phyloP scores from a whole-genome alignment of 2,329 filamentous ascomycete species.

The Sporothrix humicola region DNA sequence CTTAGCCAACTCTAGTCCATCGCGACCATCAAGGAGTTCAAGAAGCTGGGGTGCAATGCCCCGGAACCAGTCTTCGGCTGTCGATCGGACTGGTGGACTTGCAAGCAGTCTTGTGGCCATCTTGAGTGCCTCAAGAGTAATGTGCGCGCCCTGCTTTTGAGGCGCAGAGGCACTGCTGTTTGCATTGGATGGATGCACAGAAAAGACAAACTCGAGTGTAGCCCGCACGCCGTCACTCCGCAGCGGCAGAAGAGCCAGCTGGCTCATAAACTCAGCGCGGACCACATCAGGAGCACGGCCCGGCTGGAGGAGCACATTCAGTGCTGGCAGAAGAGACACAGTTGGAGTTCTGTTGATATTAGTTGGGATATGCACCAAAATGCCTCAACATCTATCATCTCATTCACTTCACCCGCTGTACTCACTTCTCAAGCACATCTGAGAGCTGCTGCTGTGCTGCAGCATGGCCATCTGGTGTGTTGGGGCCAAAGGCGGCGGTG shows the following conservation, averaged over 20 bases:
- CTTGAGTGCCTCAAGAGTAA: conserved; percentile 71
- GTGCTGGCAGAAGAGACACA: conserved; percentile 59
- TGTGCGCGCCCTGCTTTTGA: conserved; percentile 64
- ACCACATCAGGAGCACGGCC: conserved; percentile 64
- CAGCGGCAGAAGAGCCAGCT: conserved; percentile 66
- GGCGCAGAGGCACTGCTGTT: conserved; percentile 44
- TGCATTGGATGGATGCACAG: conserved; percentile 65
- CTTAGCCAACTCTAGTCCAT: conserved; percentile 62
- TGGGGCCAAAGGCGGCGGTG: conserved; percentile 57
- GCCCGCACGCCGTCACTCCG: conserved; percentile 67
- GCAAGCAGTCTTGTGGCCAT: conserved; percentile 68
- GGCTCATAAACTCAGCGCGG: conserved; percentile 60
- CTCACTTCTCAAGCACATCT: conserved; percentile 57
- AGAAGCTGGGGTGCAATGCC: conserved; percentile 67
- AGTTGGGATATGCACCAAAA: not conserved
- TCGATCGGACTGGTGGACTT: conserved; percentile 60
- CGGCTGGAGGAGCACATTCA: conserved; percentile 69
- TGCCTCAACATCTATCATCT: too few relatives aligned
- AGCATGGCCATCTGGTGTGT: conserved; percentile 39
- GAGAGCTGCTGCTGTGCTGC: conserved; percentile 50
- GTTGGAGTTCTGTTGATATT: conserved; percentile 44
- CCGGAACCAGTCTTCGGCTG: conserved; percentile 64
- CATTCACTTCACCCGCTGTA: too few relatives aligned
- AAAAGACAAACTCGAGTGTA: conserved; percentile 73
- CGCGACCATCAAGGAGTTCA: conserved; percentile 64